Base-by-base conservation (phyloP, 805 yeast genomes). In the Myxozyma vanderwaltii region DNA sequence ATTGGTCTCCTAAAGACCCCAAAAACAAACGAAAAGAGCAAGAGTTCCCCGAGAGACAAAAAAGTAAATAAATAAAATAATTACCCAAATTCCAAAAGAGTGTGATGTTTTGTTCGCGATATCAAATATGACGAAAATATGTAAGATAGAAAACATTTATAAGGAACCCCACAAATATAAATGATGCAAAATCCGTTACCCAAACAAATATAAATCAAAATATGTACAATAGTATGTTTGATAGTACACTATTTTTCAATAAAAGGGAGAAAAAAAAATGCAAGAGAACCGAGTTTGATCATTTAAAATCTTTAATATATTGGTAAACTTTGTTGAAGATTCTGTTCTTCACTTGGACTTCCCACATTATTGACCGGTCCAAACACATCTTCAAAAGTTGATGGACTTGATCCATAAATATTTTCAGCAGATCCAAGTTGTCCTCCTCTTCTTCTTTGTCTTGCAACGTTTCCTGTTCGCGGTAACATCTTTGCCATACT, bases 401-500 rank as follows among this genome's bases (percentile, higher is more conserved):
- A 26, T 2, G 51, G 47, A 43, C 29, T 43, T 4, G 15, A 26
- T n/a, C 7, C n/a, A 17, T n/a, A 19, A 6, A 17, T 29, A 40
- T 50, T 23, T 4, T 15, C 45, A 17, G 26, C 45, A 12, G 49
- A 6, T n/a, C 15, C 46, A 23, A 46, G 15, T 13, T 47, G 51
- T 1, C 51, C 51, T 3, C 38, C 45, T 23, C 52, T 26, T 17
- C 58, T 51, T 13, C 58, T 52, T 23, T 54, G 58, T 3, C 58
- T 44, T 26, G 58, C 58, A 2, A 47, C 53, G 36, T 47, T 54
- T 17, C 58, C 58, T 3, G 58, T 43, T n/a, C 53, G 51, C 8
- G 58, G 58, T 5, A 54, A 27, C 48, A 54, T 54, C 53, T 54
- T 54, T 12, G 48, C 53, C 58, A 54, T 54, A 33, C 52, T 47